Evolutionary conservation across 345 rosid species (phyloP), one percentile per base, ranked within the genome.

Genomic region (Bruguiera sexangula): DNA sequence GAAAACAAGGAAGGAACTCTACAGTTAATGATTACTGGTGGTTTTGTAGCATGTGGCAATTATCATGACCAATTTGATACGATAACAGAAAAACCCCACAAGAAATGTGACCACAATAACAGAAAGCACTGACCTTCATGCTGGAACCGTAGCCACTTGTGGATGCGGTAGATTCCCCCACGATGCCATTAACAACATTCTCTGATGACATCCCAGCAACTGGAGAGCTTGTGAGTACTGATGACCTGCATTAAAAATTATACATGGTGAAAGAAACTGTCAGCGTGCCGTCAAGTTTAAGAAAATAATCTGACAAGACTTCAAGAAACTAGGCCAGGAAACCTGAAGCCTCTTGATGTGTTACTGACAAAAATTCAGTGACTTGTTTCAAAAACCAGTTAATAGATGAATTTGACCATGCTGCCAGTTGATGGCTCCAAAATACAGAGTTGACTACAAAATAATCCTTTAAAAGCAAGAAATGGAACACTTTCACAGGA

Each of bases 91-190:
- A 32, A 53, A 57, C 34, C 50, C 43, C 48, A 65, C 52, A 36
- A 58, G n/a, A 57, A 63, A 20, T 11, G 21, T 48, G 1, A 29
- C 19, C 5, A 43, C 19, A 4, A 15, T 43, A 43, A 13, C 50
- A 30, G 24, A 50, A 64, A 51, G 16, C 31, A 29, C 75, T 66
- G 48, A 91, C 99, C 99, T 87, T 92, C 79, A 79, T 78, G 87
- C 89, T 83, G 68, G 91, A 79, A 70, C 90, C 89, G 77, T 54
- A 82, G 76, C 85, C 93, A 66, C 82, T 87, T 24, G 88, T 73
- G 62, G 94, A 82, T 79, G 87, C 84, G 63, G 87, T 83, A 26
- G 84, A 56, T 70, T 86, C 87, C 71, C 82, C 84, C 70, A 65
- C 72, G 53, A 83, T 70, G 71, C 89, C 98, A 77, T 84, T 83